Conservation (phyloP, 495 filamentous ascomycete species). For the Sporormia fimetaria region DNA sequence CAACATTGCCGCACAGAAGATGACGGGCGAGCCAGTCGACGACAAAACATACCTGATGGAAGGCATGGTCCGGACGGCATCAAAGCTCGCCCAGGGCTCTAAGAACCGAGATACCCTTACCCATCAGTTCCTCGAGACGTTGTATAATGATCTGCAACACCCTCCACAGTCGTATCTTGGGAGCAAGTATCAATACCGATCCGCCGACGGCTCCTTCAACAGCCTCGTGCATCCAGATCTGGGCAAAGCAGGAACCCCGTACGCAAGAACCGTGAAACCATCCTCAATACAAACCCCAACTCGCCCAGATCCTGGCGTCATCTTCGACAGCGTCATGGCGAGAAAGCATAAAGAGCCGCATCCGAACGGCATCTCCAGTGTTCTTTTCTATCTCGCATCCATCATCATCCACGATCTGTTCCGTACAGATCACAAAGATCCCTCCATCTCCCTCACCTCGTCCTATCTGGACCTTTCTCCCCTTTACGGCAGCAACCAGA, state of each 20-base stretch:
- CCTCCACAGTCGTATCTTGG: constrained; percentile 52
- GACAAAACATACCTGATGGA: constrained; percentile 49
- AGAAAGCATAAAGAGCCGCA: constrained; percentile 52
- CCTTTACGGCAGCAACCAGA: constrained; percentile 71
- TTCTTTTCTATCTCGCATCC: constrained; percentile 80
- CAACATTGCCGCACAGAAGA: constrained; percentile 31
- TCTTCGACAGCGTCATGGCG: constrained; percentile 68
- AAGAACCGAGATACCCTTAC: constrained; percentile 43
- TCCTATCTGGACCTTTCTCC: constrained; percentile 79
- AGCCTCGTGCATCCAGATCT: constrained; percentile 51
- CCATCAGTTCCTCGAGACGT: constrained; percentile 46
- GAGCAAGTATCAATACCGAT: constrained; percentile 47
- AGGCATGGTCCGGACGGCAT: constrained; percentile 39
- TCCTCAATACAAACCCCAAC: constrained; percentile 48
- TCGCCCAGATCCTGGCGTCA: constrained; percentile 60
- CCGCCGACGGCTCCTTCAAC: constrained; percentile 61
- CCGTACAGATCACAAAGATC: constrained; percentile 47
- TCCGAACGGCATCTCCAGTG: constrained; percentile 72
- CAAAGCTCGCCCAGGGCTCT: constrained; percentile 44
- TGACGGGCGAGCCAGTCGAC: constrained; percentile 25
- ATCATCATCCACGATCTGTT: constrained; percentile 80
- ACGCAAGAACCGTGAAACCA: constrained; percentile 64
- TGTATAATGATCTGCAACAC: constrained; percentile 61
- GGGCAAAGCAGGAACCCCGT: constrained; percentile 52
- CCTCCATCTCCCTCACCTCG: constrained; percentile 56